A percentile compares a stretch with the other conserved stretches of the same genome.
Conservation (phyloP, 768 basidiomycete species). For the Hericium alpestre region DNA sequence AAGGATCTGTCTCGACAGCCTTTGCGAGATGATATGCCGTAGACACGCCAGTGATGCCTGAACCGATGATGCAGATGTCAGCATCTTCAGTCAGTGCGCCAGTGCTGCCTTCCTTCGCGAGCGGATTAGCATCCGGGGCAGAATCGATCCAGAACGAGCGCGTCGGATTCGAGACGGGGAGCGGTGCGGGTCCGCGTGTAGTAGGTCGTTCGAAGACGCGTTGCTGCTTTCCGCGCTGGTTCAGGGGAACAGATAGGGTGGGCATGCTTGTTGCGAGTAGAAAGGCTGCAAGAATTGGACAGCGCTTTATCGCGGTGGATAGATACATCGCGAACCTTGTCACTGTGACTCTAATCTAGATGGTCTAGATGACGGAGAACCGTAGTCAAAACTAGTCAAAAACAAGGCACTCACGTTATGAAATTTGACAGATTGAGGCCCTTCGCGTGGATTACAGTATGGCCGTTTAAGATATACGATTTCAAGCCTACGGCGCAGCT, state of each 20-base stretch:
- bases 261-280: not conserved
- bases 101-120: conserved; percentile 55
- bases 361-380: too few relatives aligned
- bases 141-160: conserved; percentile 64
- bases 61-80: conserved; percentile 72
- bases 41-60: conserved; percentile 69
- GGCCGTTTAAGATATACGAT: too few relatives aligned
- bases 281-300: not conserved
- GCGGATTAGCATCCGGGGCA: conserved; percentile 47
- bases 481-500: too few relatives aligned
- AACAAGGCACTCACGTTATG: too few relatives aligned
- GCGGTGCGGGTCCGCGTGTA: conserved; percentile 11
- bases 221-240: not conserved
- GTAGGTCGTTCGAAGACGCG: not conserved
- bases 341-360: too few relatives aligned
- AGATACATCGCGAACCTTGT: too few relatives aligned
- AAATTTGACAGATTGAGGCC: too few relatives aligned
- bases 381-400: too few relatives aligned
- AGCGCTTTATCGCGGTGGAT: too few relatives aligned
- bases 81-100: conserved; percentile 48
- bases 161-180: conserved; percentile 56
- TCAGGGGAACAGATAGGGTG: not conserved
- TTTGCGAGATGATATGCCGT: conserved; percentile 63
- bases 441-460: too few relatives aligned
- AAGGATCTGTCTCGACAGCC: conserved; percentile 3